Conservation (phyloP, 225 moss, liverwort and hornwort genomes). For the Bryoerythrophyllum caledonicum region DNA sequence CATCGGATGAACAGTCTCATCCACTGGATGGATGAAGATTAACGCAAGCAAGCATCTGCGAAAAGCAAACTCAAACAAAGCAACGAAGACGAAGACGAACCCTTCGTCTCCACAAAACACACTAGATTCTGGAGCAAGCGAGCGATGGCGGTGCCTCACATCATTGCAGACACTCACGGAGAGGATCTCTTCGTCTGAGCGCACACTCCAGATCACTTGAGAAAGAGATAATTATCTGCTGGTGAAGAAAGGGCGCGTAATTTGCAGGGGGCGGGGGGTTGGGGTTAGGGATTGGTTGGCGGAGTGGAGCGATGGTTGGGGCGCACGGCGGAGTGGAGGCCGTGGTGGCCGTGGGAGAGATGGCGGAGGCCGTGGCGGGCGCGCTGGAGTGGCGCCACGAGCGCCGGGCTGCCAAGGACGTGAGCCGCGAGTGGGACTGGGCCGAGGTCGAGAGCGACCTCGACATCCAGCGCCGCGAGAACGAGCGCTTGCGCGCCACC, state of each 20-base stretch:
- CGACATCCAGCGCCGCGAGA: constrained; percentile 67
- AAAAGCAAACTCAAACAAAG: neutral
- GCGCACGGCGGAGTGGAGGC: constrained; percentile 69
- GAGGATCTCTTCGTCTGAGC: too few species aligned
- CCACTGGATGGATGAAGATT: neutral
- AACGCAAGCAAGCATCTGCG: neutral
- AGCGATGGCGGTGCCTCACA: too few species aligned
- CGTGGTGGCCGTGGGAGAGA: constrained; percentile 88
- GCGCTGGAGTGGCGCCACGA: constrained; percentile 85
- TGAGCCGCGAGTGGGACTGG: constrained; percentile 70
- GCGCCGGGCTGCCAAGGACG: constrained; percentile 39
- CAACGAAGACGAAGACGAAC: too few species aligned
- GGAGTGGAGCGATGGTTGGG: constrained; percentile 49
- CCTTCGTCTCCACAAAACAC: neutral
- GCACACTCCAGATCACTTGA: too few species aligned
- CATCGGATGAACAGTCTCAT: neutral
- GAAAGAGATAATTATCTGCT: too few species aligned
- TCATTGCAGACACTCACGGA: too few species aligned
- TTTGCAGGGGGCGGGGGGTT: neutral
- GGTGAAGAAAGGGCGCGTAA: too few species aligned
- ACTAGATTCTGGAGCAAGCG: neutral
- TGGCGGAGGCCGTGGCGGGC: constrained; percentile 78
- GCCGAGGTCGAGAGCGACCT: constrained; percentile 70
- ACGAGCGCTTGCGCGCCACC: constrained; percentile 53
- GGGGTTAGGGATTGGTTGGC: constrained; percentile 26